A percentile compares a stretch with the other conserved stretches of the same genome.
Evolutionary conservation across 352 stramenopile genomes (phyloP).

Genomic region (Thraustochytrium striatum): DNA sequence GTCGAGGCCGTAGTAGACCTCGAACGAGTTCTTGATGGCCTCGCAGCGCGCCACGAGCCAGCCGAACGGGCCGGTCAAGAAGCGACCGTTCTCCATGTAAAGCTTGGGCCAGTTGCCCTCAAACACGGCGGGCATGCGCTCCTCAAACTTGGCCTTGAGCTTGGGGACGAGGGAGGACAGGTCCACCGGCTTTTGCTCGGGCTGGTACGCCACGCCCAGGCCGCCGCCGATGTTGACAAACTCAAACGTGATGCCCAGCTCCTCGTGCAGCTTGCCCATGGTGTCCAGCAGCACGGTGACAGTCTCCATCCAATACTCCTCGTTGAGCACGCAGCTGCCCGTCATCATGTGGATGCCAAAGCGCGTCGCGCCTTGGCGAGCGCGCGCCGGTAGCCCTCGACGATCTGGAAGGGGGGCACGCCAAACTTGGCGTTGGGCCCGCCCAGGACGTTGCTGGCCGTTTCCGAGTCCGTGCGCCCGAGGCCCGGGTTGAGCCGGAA

Average conservation of each 20-base stretch:
- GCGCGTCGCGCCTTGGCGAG: constrained; percentile 69
- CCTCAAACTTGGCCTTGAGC: constrained; percentile 65
- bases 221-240: constrained; percentile 83
- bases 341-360: constrained; percentile 88
- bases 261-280: constrained; percentile 67
- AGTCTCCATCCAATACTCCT: constrained; percentile 79
- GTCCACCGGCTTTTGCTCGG: constrained; percentile 67
- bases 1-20: constrained; percentile 75
- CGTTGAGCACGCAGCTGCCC: constrained; percentile 77
- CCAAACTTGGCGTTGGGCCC: constrained; percentile 80
- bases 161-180: constrained; percentile 62
- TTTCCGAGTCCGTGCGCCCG: constrained; percentile 77
- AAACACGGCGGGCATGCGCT: background rate
- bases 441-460: constrained; percentile 77
- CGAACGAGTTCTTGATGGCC: constrained; percentile 74
- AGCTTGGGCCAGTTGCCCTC: constrained; percentile 61
- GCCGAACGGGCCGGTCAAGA: constrained; percentile 76
- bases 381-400: constrained; percentile 74
- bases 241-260: constrained; percentile 76
- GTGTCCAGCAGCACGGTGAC: constrained; percentile 74
- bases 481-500: constrained; percentile 79
- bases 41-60: constrained; percentile 76
- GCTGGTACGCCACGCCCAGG: constrained; percentile 76
- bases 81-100: constrained; percentile 81
- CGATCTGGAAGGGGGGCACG: constrained; percentile 75